Percentiles rank a stretch among this genome's conserved stretches.
Evolutionary conservation across 1,284 basidiomycete genomes (phyloP).

Genomic region (Porodaedalea pini): DNA sequence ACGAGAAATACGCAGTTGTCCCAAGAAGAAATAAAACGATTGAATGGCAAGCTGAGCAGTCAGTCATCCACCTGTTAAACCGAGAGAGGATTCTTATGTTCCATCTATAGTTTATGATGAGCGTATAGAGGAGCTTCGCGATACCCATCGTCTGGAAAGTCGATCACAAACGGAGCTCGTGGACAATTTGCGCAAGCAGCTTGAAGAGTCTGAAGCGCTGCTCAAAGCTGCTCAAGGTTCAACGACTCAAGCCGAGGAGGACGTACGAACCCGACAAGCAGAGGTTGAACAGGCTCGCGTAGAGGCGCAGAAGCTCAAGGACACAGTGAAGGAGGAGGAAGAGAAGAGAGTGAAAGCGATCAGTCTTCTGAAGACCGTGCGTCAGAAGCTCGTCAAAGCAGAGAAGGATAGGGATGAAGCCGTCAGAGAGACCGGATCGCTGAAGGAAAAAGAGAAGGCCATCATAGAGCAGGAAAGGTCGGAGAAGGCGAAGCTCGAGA

Average conservation of each 20-base stretch:
- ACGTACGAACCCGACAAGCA: slow-evolving; percentile 44
- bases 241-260: slow-evolving; percentile 44
- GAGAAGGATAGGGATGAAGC: slow-evolving; percentile 88
- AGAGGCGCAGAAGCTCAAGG: slow-evolving; percentile 62
- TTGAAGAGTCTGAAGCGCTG: slow-evolving; percentile 67
- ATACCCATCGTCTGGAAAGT: slow-evolving; percentile 76
- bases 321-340: slow-evolving; percentile 82
- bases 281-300: slow-evolving; percentile 54
- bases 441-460: slow-evolving; percentile 57
- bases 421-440: slow-evolving; percentile 47
- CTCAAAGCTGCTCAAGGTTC: slow-evolving; percentile 52
- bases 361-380: slow-evolving; percentile 84
- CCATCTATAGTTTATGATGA: slow-evolving; percentile 70
- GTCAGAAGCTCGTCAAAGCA: slow-evolving; percentile 87
- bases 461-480: slow-evolving; percentile 61
- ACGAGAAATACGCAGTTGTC: slow-evolving; percentile 46
- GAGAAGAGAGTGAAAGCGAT: slow-evolving; percentile 95
- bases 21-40: slow-evolving; percentile 69
- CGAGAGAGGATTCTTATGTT: neutral
- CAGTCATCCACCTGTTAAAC: slow-evolving; percentile 35
- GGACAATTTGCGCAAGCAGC: slow-evolving; percentile 63
- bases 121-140: slow-evolving; percentile 77
- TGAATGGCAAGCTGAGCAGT: slow-evolving; percentile 68
- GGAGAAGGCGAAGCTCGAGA: slow-evolving; percentile 54
- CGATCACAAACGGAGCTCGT: slow-evolving; percentile 73